These are phyloP conservation scores for Rhynchospora breviuscula DNA, from an alignment of 176 grass and related monocot species.

Conservation along the genomic window DNA sequence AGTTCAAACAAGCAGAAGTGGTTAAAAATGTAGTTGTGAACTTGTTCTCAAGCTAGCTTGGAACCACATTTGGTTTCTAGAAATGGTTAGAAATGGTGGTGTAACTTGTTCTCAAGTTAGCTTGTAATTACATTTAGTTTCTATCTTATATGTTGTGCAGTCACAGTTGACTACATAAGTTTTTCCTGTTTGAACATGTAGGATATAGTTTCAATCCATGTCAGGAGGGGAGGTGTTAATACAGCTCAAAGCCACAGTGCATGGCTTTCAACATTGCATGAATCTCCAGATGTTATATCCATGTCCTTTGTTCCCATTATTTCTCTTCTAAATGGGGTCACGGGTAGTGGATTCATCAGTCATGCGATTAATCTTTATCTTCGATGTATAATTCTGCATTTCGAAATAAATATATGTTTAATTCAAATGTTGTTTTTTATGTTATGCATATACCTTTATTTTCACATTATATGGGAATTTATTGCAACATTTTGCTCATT, in stretches of 20 bases:
- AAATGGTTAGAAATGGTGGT: background rate
- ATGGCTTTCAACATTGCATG: conserved; percentile 63
- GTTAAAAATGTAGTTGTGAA: background rate
- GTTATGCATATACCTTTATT: background rate
- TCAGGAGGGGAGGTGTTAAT: conserved; percentile 66
- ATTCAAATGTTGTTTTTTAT: background rate
- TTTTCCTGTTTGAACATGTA: conserved; percentile 12
- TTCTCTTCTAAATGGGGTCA: conserved; percentile 52
- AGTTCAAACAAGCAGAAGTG: background rate
- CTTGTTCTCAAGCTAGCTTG: background rate
- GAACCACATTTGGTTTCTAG: background rate
- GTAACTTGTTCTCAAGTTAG: too few species aligned
- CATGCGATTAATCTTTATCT: conserved; percentile 87
- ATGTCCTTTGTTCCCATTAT: conserved; percentile 80
- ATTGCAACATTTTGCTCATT: background rate
- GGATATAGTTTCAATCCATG: conserved; percentile 54
- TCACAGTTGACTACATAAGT: background rate
- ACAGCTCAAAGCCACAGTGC: conserved; percentile 38
- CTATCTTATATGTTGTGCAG: background rate
- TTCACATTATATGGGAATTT: conserved; percentile 4
- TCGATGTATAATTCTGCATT: conserved; percentile 57
- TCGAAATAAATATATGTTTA: background rate
- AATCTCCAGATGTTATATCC: conserved; percentile 49
- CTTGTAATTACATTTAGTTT: background rate
- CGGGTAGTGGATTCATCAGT: conserved; percentile 62